Conservation (phyloP, 345 rosid genomes). For the Triadica sebifera region DNA sequence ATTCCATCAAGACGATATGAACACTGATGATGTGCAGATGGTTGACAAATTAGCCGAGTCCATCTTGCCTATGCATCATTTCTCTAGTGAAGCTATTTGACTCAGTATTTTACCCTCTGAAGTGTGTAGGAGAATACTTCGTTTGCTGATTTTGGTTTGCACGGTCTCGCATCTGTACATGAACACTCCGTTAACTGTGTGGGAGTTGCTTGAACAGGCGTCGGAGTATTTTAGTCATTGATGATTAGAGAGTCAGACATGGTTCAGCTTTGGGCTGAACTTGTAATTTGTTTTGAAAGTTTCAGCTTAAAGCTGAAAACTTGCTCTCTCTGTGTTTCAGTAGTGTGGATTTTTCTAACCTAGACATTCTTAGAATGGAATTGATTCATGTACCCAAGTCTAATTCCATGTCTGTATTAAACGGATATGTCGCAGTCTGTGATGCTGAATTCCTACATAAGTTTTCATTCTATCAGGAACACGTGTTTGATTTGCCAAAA, state of each 20-base stretch:
- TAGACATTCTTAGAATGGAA: conserved; percentile 7
- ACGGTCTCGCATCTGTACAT: conserved; percentile 50
- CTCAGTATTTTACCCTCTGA: not conserved
- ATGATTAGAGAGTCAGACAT: conserved; percentile 25
- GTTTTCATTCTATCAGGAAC: not conserved
- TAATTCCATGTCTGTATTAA: conserved; percentile 15
- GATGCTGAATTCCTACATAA: conserved; percentile 10
- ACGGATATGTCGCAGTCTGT: conserved; percentile 9
- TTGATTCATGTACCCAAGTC: conserved; percentile 10
- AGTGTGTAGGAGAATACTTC: not conserved
- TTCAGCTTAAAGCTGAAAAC: conserved; percentile 19
- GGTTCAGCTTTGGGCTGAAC: conserved; percentile 80
- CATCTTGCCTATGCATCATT: conserved; percentile 15
- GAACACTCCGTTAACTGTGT: conserved; percentile 26
- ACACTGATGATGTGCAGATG: conserved; percentile 26
- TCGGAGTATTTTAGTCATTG: conserved; percentile 22
- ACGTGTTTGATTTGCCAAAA: conserved; percentile 10
- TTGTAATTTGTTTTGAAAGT: conserved; percentile 27
- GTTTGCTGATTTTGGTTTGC: conserved; percentile 28
- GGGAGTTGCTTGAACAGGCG: conserved; percentile 34
- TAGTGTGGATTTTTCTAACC: conserved; percentile 26
- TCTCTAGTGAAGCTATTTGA: conserved; percentile 26
- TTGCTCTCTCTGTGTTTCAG: conserved; percentile 7
- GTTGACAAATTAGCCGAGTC: conserved; percentile 28
- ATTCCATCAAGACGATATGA: conserved; percentile 21